Evolutionary conservation across 2,329 filamentous ascomycete genomes (phyloP).

Genomic region (Cladosporium sp.): DNA sequence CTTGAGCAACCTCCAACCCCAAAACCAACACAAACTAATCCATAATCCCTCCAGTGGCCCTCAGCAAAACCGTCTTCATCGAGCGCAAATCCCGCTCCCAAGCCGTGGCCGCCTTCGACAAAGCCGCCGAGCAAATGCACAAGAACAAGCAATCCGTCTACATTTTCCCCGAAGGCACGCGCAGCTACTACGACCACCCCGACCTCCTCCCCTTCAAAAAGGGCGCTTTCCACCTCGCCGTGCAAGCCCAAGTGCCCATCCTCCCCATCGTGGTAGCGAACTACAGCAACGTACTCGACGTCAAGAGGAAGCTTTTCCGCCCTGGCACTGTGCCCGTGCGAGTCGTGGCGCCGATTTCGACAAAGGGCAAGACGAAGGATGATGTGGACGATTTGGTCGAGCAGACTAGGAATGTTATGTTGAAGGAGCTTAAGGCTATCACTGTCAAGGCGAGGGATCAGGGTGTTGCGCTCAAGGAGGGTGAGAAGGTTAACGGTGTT

Average conservation of each 20-base stretch:
- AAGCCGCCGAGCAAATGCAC: slow-evolving; percentile 75
- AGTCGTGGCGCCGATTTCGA: slow-evolving; percentile 79
- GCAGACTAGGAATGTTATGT: slow-evolving; percentile 69
- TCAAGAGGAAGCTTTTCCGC: slow-evolving; percentile 39
- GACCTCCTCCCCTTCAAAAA: slow-evolving; percentile 95
- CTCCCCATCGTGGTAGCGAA: slow-evolving; percentile 65
- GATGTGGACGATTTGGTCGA: slow-evolving; percentile 72
- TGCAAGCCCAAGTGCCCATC: slow-evolving; percentile 89
- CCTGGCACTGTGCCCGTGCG: slow-evolving; percentile 52
- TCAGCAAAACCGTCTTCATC: slow-evolving; percentile 91
- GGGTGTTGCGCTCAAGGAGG: slow-evolving; percentile 21
- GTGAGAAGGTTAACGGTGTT: slow-evolving; percentile 13
- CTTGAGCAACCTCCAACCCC: neutral
- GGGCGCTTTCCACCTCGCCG: slow-evolving; percentile 91
- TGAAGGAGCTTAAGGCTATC: slow-evolving; percentile 51
- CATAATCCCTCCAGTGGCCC: slow-evolving; percentile 48
- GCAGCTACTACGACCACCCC: slow-evolving; percentile 80
- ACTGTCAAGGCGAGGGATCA: slow-evolving; percentile 26
- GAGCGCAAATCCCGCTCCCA: slow-evolving; percentile 80
- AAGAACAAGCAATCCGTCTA: slow-evolving; percentile 63
- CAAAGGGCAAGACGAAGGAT: slow-evolving; percentile 63
- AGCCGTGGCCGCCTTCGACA: slow-evolving; percentile 78
- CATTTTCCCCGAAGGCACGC: slow-evolving; percentile 88
- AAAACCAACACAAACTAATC: neutral
- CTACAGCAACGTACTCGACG: slow-evolving; percentile 44